Conservation (phyloP, 768 basidiomycete species). For the Phaffia australis region DNA sequence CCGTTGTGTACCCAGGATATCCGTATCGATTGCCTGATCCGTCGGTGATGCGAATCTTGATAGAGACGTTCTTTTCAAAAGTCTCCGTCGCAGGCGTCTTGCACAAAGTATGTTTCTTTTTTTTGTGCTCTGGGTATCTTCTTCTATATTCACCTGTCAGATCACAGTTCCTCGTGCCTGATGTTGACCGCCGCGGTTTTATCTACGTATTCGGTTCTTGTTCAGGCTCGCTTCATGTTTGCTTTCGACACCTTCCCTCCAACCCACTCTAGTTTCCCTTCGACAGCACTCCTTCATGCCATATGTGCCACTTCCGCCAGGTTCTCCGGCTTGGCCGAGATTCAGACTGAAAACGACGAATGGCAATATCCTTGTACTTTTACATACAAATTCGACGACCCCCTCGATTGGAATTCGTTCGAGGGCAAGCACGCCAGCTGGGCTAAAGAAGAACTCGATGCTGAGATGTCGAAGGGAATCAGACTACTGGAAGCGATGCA, state of each 20-base stretch:
- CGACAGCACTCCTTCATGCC: conserved; percentile 20
- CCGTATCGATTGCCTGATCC: conserved; percentile 15
- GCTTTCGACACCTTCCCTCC: conserved; percentile 14
- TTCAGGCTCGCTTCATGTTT: conserved; percentile 7
- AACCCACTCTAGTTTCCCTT: conserved; percentile 15
- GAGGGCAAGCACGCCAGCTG: conserved; percentile 14
- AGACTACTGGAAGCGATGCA: conserved; percentile 15
- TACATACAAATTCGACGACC: conserved; percentile 6
- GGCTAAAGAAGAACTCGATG: conserved; percentile 10
- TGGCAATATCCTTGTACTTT: background rate
- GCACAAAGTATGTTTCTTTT: conserved; percentile 5
- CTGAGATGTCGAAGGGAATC: conserved; percentile 9
- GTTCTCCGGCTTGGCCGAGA: conserved; percentile 9
- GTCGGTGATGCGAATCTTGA: conserved; percentile 5
- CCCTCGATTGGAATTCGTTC: conserved; percentile 11
- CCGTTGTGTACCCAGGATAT: conserved; percentile 7
- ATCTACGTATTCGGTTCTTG: background rate
- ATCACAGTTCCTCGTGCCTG: background rate
- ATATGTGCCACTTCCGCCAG: conserved; percentile 18
- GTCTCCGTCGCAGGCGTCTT: conserved; percentile 10
- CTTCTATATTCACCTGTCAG: background rate
- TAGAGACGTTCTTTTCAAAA: conserved; percentile 23
- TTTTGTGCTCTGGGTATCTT: background rate
- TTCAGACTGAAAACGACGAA: background rate
- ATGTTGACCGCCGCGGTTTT: background rate